Evolutionary conservation across 2,329 filamentous ascomycete genomes (phyloP).

Genomic region (Hortaea werneckii): DNA sequence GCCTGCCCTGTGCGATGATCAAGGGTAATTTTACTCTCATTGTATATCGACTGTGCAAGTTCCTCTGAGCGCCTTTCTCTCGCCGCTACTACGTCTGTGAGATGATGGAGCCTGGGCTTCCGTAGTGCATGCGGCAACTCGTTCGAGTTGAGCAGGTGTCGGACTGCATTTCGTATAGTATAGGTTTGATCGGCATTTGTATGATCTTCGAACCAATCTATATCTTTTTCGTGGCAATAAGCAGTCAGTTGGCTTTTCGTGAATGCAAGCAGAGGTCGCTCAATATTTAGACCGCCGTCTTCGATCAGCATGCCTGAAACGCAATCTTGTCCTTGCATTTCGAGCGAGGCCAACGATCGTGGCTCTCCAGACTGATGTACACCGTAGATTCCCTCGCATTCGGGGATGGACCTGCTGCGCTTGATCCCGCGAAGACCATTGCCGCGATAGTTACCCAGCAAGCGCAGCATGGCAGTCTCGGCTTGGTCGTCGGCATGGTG

Average conservation of each 20-base stretch:
- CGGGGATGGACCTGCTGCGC: slow-evolving; percentile 51
- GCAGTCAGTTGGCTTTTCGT: slow-evolving; percentile 62
- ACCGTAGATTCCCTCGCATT: slow-evolving; percentile 66
- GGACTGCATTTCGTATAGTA: slow-evolving; percentile 71
- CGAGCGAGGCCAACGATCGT: neutral
- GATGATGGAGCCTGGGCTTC: slow-evolving; percentile 50
- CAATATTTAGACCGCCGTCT: slow-evolving; percentile 54
- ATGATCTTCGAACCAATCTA: slow-evolving; percentile 73
- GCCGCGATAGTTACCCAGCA: slow-evolving; percentile 57
- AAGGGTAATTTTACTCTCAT: slow-evolving; percentile 29
- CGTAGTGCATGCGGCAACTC: slow-evolving; percentile 60
- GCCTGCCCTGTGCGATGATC: slow-evolving; percentile 4
- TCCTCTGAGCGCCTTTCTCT: slow-evolving; percentile 38
- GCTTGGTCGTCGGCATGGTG: slow-evolving; percentile 89
- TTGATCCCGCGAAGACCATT: slow-evolving; percentile 46
- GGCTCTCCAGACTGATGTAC: slow-evolving; percentile 40
- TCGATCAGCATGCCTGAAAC: slow-evolving; percentile 34
- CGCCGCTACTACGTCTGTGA: slow-evolving; percentile 45
- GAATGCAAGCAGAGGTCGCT: slow-evolving; percentile 61
- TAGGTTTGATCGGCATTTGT: slow-evolving; percentile 72
- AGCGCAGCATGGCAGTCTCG: slow-evolving; percentile 76
- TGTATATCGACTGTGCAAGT: slow-evolving; percentile 47
- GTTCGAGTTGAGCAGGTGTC: slow-evolving; percentile 51
- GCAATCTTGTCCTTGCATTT: neutral
- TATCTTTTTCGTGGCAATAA: slow-evolving; percentile 57